These are phyloP conservation scores for Clavaria fumosa DNA, from an alignment of 768 basidiomycete species.

Conservation along the genomic window DNA sequence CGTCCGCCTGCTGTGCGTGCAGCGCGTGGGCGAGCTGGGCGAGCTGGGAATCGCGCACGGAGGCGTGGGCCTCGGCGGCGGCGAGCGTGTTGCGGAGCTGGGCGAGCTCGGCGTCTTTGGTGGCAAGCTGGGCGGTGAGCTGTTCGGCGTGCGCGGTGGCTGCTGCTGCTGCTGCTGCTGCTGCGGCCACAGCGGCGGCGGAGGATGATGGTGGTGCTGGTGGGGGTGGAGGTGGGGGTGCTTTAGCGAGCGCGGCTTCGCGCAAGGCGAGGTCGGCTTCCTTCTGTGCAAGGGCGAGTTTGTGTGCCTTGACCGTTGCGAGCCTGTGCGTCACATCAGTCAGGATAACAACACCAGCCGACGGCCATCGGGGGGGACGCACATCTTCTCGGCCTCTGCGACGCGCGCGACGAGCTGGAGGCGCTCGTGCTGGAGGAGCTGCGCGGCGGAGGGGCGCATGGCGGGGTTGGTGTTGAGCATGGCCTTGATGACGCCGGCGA, in stretches of 20 bases:
- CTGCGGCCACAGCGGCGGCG: too few relatives aligned
- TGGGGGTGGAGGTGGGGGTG: conserved; percentile 27
- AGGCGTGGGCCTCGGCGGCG: background rate
- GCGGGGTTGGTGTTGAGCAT: conserved; percentile 87
- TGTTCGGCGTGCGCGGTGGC: conserved; percentile 32
- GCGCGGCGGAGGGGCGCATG: conserved; percentile 71
- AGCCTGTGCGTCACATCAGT: too few relatives aligned
- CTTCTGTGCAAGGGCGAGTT: conserved; percentile 51
- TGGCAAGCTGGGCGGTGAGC: conserved; percentile 29
- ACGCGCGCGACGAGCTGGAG: conserved; percentile 57
- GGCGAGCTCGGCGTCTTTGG: conserved; percentile 48
- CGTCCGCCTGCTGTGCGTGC: conserved; percentile 33
- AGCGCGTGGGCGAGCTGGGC: conserved; percentile 21
- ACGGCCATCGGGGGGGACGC: conserved; percentile 13
- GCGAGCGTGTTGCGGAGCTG: conserved; percentile 31
- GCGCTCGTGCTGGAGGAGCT: conserved; percentile 69
- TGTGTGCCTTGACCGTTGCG: conserved; percentile 30
- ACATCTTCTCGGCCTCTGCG: conserved; percentile 70
- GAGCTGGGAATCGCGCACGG: conserved; percentile 22
- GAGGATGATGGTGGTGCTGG: too few relatives aligned
- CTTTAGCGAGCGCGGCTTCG: conserved; percentile 15
- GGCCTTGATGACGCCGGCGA: conserved; percentile 63
- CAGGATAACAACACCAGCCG: too few relatives aligned
- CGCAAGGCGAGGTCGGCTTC: conserved; percentile 47
- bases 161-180: too few relatives aligned